phyloP scores from a whole-genome alignment of 768 basidiomycete genomes.

The Galerina sulciceps region DNA sequence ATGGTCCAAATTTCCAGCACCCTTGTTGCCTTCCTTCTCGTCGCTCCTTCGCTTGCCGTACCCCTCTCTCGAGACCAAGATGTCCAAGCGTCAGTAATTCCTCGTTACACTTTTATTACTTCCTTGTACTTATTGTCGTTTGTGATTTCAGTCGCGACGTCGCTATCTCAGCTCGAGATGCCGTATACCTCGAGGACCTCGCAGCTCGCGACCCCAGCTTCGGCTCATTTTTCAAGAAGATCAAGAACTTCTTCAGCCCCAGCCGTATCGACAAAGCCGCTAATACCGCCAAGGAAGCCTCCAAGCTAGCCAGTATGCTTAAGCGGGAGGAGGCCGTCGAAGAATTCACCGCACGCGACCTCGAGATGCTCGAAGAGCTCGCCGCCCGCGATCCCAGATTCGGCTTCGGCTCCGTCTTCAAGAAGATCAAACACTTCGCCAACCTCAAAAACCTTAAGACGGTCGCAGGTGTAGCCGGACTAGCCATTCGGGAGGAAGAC shows the following conservation, averaged over 20 bases:
- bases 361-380: neutral
- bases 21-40: slow-evolving; percentile 3
- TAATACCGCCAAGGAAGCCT: neutral
- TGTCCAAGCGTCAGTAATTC: slow-evolving; percentile 1
- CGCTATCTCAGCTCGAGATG: too few relatives aligned
- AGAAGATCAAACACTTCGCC: too few relatives aligned
- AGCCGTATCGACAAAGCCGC: slow-evolving; percentile 5
- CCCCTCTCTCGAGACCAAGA: slow-evolving; percentile 4
- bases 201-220: slow-evolving; percentile 12
- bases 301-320: neutral
- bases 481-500: neutral
- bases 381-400: neutral
- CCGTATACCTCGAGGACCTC: neutral
- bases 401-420: too few relatives aligned
- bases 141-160: neutral
- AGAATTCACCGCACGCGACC: too few relatives aligned
- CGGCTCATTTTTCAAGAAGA: slow-evolving; percentile 11
- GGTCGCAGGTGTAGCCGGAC: too few relatives aligned
- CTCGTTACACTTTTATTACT: neutral
- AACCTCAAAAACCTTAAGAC: too few relatives aligned
- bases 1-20: slow-evolving; percentile 12
- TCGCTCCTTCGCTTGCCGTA: slow-evolving; percentile 8
- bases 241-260: slow-evolving; percentile 6
- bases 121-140: neutral
- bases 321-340: neutral